Base-by-base conservation (phyloP, 2,329 filamentous ascomycete species). In the Stylonectria norvegica region DNA sequence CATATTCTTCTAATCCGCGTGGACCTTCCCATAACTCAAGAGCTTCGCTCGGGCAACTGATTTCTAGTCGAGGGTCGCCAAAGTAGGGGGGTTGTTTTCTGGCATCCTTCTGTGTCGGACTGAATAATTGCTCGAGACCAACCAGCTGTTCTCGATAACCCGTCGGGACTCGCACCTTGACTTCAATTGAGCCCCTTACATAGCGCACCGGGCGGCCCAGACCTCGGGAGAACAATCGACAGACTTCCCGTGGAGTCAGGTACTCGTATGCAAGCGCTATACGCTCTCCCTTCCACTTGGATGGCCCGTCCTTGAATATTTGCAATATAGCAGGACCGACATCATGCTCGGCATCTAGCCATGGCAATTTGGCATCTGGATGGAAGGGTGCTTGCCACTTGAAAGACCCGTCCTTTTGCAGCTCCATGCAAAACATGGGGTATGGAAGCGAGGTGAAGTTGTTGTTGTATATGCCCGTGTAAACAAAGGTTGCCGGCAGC, bases 401-500 rank as follows among this genome's bases (percentile, higher is more conserved):
- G 62, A 96, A 96, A 38, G 86, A 89, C 14, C 88, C 89, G 56
- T 96, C 89, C 2, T 73, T 65, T 64, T 89, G 83, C 33, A 95
- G 71, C 49, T 94, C 89, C 86, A 96, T 95, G 68, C 90, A 93
- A 70, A 97, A 97, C 4, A 97, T 75, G 1, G 93, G 93, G 60
- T 95, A 97, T 2, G 81, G 82, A 20, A 96, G 75, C 33, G 87
- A 93, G 20, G 91, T 97, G 67, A 97, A 98, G 64, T 98, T 97
- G 68, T 97, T 97, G 74, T 97, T 95, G 73, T 97, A 98, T 56
- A 96, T 96, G 44, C 91, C 93, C 8, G 90, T 89, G 66, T 96
- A 96, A 50, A 96, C 84, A 64, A 95, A 97, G 0, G 91, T 97
- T 1, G 90, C 83, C 0, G 88, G 88, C 9, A 96, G 73, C 8